A percentile compares a stretch with the other conserved stretches of the same genome.
phyloP scores from a whole-genome alignment of 139 green algal species.

The Coccomyxa sp. region DNA sequence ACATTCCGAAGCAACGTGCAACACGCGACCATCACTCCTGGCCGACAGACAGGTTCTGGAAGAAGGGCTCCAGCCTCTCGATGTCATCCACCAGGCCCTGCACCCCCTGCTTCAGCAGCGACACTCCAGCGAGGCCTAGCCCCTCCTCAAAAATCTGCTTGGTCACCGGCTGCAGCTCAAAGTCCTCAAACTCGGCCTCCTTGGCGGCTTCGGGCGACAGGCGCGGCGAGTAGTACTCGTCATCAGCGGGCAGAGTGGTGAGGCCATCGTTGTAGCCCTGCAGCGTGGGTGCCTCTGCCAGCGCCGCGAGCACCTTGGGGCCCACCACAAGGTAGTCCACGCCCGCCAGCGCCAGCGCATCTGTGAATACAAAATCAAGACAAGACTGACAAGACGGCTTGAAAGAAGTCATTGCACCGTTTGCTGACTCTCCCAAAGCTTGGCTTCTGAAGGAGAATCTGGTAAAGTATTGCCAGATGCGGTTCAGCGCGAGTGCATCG shows the following conservation, averaged over 20 bases:
- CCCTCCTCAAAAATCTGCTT: constrained; percentile 10
- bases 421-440: too few relatives aligned
- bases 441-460: too few relatives aligned
- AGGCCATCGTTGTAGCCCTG: constrained; percentile 31
- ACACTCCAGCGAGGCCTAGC: constrained; percentile 31
- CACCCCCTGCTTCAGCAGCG: constrained; percentile 44
- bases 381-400: too few relatives aligned
- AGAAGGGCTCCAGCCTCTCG: constrained; percentile 42
- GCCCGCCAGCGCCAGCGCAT: constrained; percentile 68
- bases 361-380: constrained; percentile 35
- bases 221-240: neutral
- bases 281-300: neutral
- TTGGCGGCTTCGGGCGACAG: constrained; percentile 18
- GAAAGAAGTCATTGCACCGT: too few relatives aligned
- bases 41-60: constrained; percentile 33
- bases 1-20: neutral
- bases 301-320: neutral
- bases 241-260: constrained; percentile 1
- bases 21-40: constrained; percentile 20
- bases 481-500: too few relatives aligned
- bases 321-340: constrained; percentile 17
- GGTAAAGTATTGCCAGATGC: too few relatives aligned
- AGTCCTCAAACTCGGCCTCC: constrained; percentile 6
- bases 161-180: constrained; percentile 7
- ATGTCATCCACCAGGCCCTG: constrained; percentile 39